Percentiles rank a stretch among this genome's conserved stretches.
phyloP scores from a whole-genome alignment of 176 grass and related monocot species.

The Puccinellia tenuiflora region DNA sequence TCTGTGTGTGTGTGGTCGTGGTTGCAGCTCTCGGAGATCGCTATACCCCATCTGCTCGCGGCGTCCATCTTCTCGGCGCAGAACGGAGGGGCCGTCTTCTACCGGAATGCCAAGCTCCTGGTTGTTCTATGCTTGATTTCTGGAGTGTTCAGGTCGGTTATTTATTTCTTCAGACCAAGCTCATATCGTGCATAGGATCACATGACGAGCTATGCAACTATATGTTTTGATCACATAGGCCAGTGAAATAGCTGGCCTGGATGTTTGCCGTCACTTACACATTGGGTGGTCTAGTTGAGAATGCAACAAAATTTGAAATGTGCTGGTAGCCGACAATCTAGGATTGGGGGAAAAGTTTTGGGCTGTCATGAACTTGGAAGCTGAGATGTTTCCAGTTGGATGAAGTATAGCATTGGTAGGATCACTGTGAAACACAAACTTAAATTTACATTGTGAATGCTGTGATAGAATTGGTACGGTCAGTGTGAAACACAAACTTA shows the following conservation, averaged over 20 bases:
- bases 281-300: not conserved
- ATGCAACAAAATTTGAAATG: not conserved
- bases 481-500: not conserved
- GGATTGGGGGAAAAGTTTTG: not conserved
- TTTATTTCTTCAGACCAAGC: not conserved
- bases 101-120: constrained; percentile 74
- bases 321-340: not conserved
- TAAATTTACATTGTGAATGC: not conserved
- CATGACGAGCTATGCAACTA: not conserved
- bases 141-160: constrained; percentile 79
- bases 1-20: not conserved
- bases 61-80: constrained; percentile 93
- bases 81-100: constrained; percentile 66
- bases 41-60: constrained; percentile 88
- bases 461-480: not conserved
- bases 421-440: not conserved
- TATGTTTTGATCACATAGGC: not conserved
- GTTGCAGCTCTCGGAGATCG: constrained; percentile 84
- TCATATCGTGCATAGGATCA: not conserved
- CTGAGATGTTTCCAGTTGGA: not conserved
- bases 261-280: not conserved
- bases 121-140: constrained; percentile 80
- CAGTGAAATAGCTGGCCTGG: not conserved
- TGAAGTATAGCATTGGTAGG: not conserved
- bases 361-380: not conserved